A percentile compares a stretch with the other conserved stretches of the same genome.
Evolutionary conservation across 2,329 filamentous ascomycete species (phyloP).

Genomic region (Colletotrichum liaoningense): DNA sequence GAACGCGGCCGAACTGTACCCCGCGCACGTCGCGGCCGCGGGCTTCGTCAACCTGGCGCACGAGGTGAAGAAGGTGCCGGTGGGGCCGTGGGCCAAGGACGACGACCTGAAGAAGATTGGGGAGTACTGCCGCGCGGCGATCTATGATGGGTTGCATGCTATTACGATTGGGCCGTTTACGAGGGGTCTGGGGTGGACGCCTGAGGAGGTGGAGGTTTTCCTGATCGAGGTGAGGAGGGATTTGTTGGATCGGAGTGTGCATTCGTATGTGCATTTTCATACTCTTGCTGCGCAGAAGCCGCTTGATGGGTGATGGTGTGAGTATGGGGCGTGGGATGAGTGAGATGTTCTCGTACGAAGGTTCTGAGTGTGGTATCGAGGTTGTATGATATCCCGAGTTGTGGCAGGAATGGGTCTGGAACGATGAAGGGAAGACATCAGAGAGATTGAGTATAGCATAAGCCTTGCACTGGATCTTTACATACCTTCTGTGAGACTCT

Average conservation of each 20-base stretch:
- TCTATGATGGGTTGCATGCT: slow-evolving; percentile 53
- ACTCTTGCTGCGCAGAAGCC: neutral
- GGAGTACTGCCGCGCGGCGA: slow-evolving; percentile 55
- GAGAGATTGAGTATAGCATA: no score
- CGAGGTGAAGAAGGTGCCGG: slow-evolving; percentile 63
- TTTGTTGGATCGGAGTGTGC: slow-evolving; percentile 3
- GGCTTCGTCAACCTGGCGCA: slow-evolving; percentile 68
- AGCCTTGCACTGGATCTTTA: no score
- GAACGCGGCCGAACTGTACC: slow-evolving; percentile 48
- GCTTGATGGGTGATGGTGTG: neutral
- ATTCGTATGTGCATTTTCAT: slow-evolving; percentile 27
- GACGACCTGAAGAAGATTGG: slow-evolving; percentile 55
- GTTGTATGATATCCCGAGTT: no score
- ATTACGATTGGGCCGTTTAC: slow-evolving; percentile 55
- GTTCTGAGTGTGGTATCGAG: no score
- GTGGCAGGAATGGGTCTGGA: no score
- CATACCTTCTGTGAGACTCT: no score
- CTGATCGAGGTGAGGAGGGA: slow-evolving; percentile 13
- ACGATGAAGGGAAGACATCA: no score
- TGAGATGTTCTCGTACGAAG: no score
- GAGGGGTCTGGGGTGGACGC: slow-evolving; percentile 51
- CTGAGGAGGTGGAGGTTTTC: slow-evolving; percentile 59
- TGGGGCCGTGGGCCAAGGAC: slow-evolving; percentile 64
- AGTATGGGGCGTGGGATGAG: no score
- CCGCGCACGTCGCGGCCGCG: slow-evolving; percentile 54